phyloP scores from a whole-genome alignment of 108 stramenopile species.

The Poteriospumella lacustris region DNA sequence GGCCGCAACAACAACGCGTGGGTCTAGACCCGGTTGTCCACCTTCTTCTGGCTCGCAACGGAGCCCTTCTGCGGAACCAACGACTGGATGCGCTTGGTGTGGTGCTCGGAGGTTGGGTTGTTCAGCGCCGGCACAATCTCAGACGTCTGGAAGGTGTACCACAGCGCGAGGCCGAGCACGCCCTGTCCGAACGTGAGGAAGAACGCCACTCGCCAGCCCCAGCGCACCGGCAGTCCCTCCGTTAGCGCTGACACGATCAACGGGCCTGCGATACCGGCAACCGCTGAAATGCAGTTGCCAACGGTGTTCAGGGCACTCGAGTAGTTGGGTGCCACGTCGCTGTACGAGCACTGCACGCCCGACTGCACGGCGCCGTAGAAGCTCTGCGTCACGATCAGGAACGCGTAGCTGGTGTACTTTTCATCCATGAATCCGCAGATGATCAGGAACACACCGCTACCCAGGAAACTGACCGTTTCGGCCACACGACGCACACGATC shows the following conservation, averaged over 20 bases:
- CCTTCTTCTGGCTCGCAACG: too few species aligned
- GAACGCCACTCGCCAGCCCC: constrained; percentile 14
- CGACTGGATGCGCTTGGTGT: too few species aligned
- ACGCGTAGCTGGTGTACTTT: neutral
- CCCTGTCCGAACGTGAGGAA: neutral
- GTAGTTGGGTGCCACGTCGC: constrained; percentile 10
- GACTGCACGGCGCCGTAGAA: constrained; percentile 5
- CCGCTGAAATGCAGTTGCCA: constrained; percentile 8
- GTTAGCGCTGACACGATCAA: constrained; percentile 1
- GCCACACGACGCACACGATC: neutral
- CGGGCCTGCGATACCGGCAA: constrained; percentile 19
- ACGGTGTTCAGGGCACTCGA: constrained; percentile 18
- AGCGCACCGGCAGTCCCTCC: neutral
- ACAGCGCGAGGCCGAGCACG: neutral
- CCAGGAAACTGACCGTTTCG: neutral
- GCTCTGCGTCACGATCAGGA: neutral
- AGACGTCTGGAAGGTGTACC: neutral
- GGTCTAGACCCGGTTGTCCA: too few species aligned
- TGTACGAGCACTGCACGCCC: constrained; percentile 9
- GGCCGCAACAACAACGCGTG: too few species aligned
- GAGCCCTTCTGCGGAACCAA: too few species aligned
- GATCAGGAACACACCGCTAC: neutral
- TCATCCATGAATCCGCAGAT: neutral
- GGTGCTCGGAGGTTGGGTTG: too few species aligned
- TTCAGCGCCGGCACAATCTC: constrained; percentile 17